Evolutionary conservation across 1,139 yeast genomes (phyloP), one percentile per base, ranked within the genome.

Genomic region (Waltiozyma sp.): DNA sequence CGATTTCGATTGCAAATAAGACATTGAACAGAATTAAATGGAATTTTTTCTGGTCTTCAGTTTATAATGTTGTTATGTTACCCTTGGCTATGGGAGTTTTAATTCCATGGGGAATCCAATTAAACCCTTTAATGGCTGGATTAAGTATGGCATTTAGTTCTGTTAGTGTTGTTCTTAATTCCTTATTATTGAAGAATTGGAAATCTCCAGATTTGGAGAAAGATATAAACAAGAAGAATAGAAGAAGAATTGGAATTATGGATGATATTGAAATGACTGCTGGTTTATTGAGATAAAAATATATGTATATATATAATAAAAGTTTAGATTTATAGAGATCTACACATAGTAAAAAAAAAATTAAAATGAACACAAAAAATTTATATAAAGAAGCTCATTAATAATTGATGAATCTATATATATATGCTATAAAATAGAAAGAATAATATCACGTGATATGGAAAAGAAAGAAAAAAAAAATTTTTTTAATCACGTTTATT

Each of bases 61-160:
- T 88, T 37, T 93, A 93, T 63, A 93, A 93, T 55, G 47, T 85
- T 38, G 62, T 85, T 36, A 88, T 91, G 96, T 72, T 93, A 38
- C 99, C 98, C 2, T 75, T 91, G 57, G 96, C 98, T 1, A 89
- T 91, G 96, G 97, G 97, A 2, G 68, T 82, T 16, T 62, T 82
- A 44, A 69, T 89, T 40, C 96, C 95, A 2, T 79, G 84, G 60
- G 86, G 87, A 24, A 62, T 87, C 37, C 76, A 80, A 62, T 62
- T 82, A 51, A 83, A 91, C 44, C 95, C 96, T n/a, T 82, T 93
- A 55, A 77, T 86, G 55, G 94, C 95, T 18, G 95, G 95, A 18
- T 82, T 80, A 1, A 83, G 96, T 1, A 93, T 93, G 98, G 95
- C 96, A 1, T 66, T 85, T 56, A 84, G 95, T 53, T 84, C 95